Evolutionary conservation across 1,284 basidiomycete species (phyloP).

Genomic region (Thecaphora frezii): DNA sequence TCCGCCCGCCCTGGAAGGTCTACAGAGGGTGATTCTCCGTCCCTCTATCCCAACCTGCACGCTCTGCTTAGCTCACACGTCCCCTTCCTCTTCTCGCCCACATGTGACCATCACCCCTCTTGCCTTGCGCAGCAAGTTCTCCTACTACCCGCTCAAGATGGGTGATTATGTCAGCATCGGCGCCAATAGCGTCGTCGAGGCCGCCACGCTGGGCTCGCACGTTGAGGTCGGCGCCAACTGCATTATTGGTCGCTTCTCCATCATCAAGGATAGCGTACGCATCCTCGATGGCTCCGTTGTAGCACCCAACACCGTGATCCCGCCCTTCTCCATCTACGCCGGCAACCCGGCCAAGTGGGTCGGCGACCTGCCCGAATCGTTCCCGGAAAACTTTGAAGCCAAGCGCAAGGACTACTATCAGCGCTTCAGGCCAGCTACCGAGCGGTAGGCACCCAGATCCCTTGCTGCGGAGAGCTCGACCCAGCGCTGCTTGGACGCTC

Average conservation of each 20-base stretch:
- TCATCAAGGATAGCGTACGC: conserved; percentile 92
- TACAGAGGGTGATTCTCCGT: conserved; percentile 69
- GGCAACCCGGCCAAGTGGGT: conserved; percentile 80
- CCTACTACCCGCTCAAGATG: conserved; percentile 96
- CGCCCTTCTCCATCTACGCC: conserved; percentile 79
- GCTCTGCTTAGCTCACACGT: no score
- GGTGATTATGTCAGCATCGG: conserved; percentile 94
- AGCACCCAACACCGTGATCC: conserved; percentile 88
- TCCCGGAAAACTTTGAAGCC: conserved; percentile 76
- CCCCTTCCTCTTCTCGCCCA: not conserved
- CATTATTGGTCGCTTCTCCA: conserved; percentile 91
- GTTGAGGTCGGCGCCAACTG: conserved; percentile 94
- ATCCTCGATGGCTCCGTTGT: conserved; percentile 85
- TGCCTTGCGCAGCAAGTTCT: conserved; percentile 72
- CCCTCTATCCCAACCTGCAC: no score
- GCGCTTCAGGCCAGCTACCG: conserved; percentile 64
- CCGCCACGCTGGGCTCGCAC: conserved; percentile 88
- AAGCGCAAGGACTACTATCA: conserved; percentile 76
- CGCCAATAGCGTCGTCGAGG: conserved; percentile 81
- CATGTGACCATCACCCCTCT: not conserved
- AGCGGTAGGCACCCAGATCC: no score
- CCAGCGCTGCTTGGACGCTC: no score
- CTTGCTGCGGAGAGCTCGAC: no score
- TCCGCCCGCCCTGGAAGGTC: conserved; percentile 67
- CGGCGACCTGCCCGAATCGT: conserved; percentile 85